These are phyloP conservation scores for Trametopsis cervina DNA, from an alignment of 768 basidiomycete genomes.

Conservation along the genomic window DNA sequence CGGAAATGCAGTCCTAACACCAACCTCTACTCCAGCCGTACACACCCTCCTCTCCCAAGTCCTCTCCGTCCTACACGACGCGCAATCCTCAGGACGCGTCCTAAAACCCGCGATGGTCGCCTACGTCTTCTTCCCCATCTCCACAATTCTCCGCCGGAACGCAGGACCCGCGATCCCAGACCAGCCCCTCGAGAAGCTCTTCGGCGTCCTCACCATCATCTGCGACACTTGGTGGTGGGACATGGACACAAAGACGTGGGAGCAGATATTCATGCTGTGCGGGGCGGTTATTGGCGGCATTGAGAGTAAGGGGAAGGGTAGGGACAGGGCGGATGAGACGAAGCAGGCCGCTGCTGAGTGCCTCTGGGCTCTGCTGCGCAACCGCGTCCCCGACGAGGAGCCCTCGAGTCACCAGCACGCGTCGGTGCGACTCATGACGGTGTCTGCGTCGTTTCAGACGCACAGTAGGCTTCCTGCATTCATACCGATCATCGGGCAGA, in stretches of 20 bases:
- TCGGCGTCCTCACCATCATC: constrained; percentile 51
- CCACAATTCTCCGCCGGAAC: constrained; percentile 77
- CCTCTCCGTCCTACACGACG: constrained; percentile 36
- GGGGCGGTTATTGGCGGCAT: constrained; percentile 58
- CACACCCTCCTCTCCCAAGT: constrained; percentile 51
- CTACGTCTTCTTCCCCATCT: constrained; percentile 85
- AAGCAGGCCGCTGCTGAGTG: constrained; percentile 68
- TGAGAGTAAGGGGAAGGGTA: constrained; percentile 61
- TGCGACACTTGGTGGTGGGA: constrained; percentile 82
- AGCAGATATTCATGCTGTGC: constrained; percentile 77
- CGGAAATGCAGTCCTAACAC: constrained; percentile 56
- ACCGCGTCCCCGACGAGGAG: constrained; percentile 37
- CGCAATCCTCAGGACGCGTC: constrained; percentile 28
- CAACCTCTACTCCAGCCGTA: constrained; percentile 40
- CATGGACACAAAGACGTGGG: constrained; percentile 68
- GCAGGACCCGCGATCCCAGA: constrained; percentile 63
- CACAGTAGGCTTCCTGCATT: constrained; percentile 43
- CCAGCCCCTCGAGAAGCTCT: constrained; percentile 68
- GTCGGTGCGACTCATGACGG: constrained; percentile 14
- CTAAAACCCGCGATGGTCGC: constrained; percentile 61
- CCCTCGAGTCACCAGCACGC: constrained; percentile 14
- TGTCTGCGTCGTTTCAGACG: constrained; percentile 33
- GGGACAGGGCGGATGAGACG: constrained; percentile 73
- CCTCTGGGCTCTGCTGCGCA: constrained; percentile 54
- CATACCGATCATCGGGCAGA: constrained; percentile 77